Percentiles rank a stretch among this genome's conserved stretches.
phyloP scores from a whole-genome alignment of 2,329 filamentous ascomycete species.

The Onygena corvina region DNA sequence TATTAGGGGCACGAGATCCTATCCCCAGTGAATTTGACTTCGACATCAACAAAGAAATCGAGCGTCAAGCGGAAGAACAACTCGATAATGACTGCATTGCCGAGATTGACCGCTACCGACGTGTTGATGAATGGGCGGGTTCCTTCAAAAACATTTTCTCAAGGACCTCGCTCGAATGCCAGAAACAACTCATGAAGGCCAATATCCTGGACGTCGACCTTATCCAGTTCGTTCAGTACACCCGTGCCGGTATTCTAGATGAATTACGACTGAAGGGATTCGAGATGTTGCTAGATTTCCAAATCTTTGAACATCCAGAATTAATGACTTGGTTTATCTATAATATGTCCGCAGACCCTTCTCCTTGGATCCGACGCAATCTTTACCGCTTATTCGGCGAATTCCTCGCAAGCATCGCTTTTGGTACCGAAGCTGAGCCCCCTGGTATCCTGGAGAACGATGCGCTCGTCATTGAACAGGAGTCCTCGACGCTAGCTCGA shows the following conservation, averaged over 20 bases:
- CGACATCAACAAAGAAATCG: conserved; percentile 37
- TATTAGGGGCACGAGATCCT: conserved; percentile 36
- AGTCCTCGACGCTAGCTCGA: conserved; percentile 40
- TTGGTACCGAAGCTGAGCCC: conserved; percentile 38
- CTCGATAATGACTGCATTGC: conserved; percentile 47
- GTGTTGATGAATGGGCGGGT: conserved; percentile 55
- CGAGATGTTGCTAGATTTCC: conserved; percentile 45
- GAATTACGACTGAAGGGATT: conserved; percentile 50
- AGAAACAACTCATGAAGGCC: conserved; percentile 43
- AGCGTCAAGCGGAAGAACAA: conserved; percentile 41
- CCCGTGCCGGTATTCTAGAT: conserved; percentile 47
- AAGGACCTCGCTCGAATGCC: conserved; percentile 48
- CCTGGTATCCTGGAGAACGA: conserved; percentile 24
- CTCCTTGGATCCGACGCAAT: conserved; percentile 45
- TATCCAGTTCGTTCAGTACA: conserved; percentile 50
- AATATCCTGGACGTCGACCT: conserved; percentile 42
- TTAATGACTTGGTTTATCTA: conserved; percentile 47
- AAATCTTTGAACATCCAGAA: conserved; percentile 40
- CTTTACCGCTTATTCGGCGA: conserved; percentile 43
- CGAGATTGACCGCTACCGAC: conserved; percentile 51
- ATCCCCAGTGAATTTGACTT: conserved; percentile 31
- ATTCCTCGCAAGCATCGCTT: conserved; percentile 47
- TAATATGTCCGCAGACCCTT: conserved; percentile 45
- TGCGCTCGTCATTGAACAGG: conserved; percentile 48
- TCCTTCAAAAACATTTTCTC: conserved; percentile 55